Base-by-base conservation (phyloP, 805 yeast species). In the Yamadazyma scolyti region DNA sequence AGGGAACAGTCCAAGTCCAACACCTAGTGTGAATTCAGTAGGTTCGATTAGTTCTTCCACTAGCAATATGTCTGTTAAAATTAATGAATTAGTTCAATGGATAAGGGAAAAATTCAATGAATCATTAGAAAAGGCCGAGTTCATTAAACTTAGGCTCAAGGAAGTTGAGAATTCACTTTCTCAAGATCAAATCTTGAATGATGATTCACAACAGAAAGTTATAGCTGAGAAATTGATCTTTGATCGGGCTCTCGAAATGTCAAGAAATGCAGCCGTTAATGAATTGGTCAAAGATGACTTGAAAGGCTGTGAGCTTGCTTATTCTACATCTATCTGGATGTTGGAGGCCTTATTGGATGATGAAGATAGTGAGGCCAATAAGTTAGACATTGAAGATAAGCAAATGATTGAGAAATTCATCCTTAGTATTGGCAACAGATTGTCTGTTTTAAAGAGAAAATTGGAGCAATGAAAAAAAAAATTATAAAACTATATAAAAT, bases 291-390 rank as follows among this genome's bases (percentile, higher is more conserved):
- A 84, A 26, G 82, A 77, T 33, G 88, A 82, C 48, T 54, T 84
- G 30, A 63, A 67, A 12, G 83, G 82, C 5, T 89, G 97, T 58
- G 96, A 89, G 56, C 59, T 84, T 36, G 83, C 90, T 6, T 90
- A 90, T 54, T 85, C 94, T 4, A 86, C 96, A 0, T 80, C 96
- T 0, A 75, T 90, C 31, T 90, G 97, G 97, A 87, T 90, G 96
- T 65, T 90, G 48, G 94, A 87, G 51, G 87, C 96, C 1, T 63
- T 90, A 16, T 57, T 88, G 32, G 90, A 82, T 37, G 67, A 59
- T 11, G 65, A 65, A 15, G 21, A 27, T 19, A 50, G 52, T 16
- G 48, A 52, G 8, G 24, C 36, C 8, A 41, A 34, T 4, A 70
- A 55, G 37, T 63, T 89, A 36, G 94, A 85, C 48, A 72, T 65